Conservation (phyloP, 2,329 filamentous ascomycete species). For the Claviceps digitariae region DNA sequence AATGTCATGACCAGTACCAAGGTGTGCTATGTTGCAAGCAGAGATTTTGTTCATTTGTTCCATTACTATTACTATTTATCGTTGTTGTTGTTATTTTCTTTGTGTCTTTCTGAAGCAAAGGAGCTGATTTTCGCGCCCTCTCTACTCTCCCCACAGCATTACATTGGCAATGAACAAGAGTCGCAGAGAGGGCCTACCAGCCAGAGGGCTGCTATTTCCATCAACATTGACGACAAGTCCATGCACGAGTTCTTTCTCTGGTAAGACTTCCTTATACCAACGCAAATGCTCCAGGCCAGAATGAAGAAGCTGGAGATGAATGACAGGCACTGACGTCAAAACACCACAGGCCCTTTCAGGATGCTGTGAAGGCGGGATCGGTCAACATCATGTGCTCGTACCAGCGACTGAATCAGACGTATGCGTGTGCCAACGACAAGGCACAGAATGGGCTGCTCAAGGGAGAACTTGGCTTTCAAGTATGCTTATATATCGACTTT, state of each 20-base stretch:
- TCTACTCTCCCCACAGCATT: slow-evolving; percentile 38
- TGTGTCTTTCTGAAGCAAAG: neutral
- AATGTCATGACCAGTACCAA: slow-evolving; percentile 54
- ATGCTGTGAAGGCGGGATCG: slow-evolving; percentile 49
- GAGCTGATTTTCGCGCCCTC: too few species aligned
- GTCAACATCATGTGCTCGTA: slow-evolving; percentile 48
- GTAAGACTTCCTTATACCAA: neutral
- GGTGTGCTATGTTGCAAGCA: slow-evolving; percentile 17
- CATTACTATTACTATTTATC: too few species aligned
- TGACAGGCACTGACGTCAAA: neutral
- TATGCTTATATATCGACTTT: neutral
- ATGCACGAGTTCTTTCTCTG: slow-evolving; percentile 48
- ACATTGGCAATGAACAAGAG: slow-evolving; percentile 64
- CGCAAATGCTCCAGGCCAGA: neutral
- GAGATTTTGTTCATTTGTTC: slow-evolving; percentile 9
- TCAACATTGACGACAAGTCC: slow-evolving; percentile 47
- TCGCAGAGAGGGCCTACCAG: slow-evolving; percentile 49
- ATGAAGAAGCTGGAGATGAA: neutral
- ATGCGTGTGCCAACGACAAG: slow-evolving; percentile 55
- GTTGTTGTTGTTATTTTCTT: too few species aligned
- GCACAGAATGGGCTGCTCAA: slow-evolving; percentile 54
- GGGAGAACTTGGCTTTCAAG: slow-evolving; percentile 40
- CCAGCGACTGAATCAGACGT: slow-evolving; percentile 56
- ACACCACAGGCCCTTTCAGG: slow-evolving; percentile 45
- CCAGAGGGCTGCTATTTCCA: slow-evolving; percentile 38